Evolutionary conservation across 2,329 filamentous ascomycete species (phyloP).

Genomic region (Penicillium sp.): DNA sequence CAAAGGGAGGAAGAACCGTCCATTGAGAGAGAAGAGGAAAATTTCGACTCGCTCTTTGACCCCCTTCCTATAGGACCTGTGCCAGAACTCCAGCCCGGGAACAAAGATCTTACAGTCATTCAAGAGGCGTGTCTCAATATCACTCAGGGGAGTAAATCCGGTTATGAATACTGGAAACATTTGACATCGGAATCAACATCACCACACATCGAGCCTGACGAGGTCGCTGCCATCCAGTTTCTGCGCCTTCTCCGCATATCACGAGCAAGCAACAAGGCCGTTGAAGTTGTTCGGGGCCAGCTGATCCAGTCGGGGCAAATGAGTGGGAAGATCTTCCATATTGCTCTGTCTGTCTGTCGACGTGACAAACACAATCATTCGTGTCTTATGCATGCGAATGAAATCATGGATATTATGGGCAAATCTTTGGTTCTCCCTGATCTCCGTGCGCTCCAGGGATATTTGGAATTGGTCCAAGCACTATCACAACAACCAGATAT

Average conservation of each 20-base stretch:
- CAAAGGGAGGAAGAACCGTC: neutral
- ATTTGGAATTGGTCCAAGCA: constrained; percentile 28
- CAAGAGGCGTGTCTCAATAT: constrained; percentile 61
- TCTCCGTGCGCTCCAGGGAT: constrained; percentile 29
- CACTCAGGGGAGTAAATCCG: constrained; percentile 61
- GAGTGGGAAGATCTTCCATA: constrained; percentile 60
- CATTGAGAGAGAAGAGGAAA: constrained; percentile 24
- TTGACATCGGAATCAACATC: constrained; percentile 55
- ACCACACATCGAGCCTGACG: constrained; percentile 68
- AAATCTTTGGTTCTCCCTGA: constrained; percentile 30
- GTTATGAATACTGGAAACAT: constrained; percentile 74
- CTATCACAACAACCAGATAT: constrained; percentile 29
- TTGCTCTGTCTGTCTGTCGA: constrained; percentile 72
- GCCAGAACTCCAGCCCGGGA: constrained; percentile 46
- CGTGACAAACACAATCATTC: constrained; percentile 76
- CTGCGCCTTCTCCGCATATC: constrained; percentile 66
- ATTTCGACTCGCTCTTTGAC: constrained; percentile 39
- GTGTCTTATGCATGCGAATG: constrained; percentile 63
- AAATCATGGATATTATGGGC: constrained; percentile 66
- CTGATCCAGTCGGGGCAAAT: constrained; percentile 50
- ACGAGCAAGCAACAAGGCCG: constrained; percentile 64
- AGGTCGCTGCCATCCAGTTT: constrained; percentile 67
- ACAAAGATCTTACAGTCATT: constrained; percentile 66
- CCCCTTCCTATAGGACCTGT: constrained; percentile 22
- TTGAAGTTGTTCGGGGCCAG: constrained; percentile 58